phyloP scores from a whole-genome alignment of 2,329 filamentous ascomycete genomes.

The Colletotrichum euphorbiae region DNA sequence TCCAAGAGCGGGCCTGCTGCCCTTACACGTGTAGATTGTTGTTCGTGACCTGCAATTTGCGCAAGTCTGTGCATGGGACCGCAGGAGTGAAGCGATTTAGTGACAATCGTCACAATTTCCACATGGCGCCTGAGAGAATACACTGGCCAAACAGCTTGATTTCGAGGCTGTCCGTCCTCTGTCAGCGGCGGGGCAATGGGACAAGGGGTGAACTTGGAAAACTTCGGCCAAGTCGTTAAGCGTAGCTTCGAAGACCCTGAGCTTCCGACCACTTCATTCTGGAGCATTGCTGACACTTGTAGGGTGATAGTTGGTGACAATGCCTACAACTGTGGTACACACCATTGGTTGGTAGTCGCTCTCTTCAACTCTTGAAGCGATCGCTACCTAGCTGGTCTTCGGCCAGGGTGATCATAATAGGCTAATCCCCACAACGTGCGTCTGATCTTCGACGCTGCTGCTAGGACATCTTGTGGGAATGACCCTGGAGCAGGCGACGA shows the following conservation, averaged over 20 bases:
- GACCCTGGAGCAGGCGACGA: conserved; percentile 15
- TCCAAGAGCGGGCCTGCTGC: conserved; percentile 21
- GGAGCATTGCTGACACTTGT: background rate
- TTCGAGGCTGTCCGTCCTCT: background rate
- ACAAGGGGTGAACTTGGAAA: conserved; percentile 6
- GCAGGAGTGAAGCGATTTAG: conserved; percentile 23
- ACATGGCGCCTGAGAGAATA: conserved; percentile 5
- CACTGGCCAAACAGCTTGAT: conserved; percentile 23
- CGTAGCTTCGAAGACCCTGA: conserved; percentile 3
- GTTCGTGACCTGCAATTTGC: conserved; percentile 36
- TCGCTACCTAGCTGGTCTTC: conserved; percentile 24
- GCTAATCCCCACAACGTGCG: conserved; percentile 28
- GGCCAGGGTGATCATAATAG: conserved; percentile 33
- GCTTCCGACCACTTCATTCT: background rate
- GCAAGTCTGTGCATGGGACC: conserved; percentile 11
- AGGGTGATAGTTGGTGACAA: conserved; percentile 3
- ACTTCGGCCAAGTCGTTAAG: background rate
- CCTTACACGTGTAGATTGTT: conserved; percentile 5
- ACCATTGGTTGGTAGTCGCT: background rate
- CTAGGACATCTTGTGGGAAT: conserved; percentile 1
- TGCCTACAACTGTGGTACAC: no score
- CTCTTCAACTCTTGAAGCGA: conserved; percentile 25
- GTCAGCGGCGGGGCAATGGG: background rate
- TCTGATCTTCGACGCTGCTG: conserved; percentile 33
- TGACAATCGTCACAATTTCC: conserved; percentile 30